A percentile compares a stretch with the other conserved stretches of the same genome.
Evolutionary conservation across 495 filamentous ascomycete species (phyloP).

Genomic region (Aspergillus cristatus): DNA sequence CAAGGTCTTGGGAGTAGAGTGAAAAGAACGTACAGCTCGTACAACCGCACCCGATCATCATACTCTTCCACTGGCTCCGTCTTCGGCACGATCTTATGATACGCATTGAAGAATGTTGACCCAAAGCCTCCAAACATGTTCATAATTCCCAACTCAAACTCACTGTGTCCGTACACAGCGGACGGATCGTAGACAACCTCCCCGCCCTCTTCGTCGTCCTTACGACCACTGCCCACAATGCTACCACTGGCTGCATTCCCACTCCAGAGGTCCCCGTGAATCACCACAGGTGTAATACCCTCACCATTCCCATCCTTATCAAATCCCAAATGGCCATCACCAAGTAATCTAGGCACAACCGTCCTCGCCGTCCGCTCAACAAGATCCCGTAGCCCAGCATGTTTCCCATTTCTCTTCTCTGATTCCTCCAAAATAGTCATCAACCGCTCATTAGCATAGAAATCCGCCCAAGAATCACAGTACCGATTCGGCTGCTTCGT

Average conservation of each 20-base stretch:
- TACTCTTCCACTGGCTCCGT: conserved; percentile 77
- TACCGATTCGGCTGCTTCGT: conserved; percentile 71
- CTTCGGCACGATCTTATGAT: conserved; percentile 64
- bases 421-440: conserved; percentile 50
- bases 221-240: conserved; percentile 39
- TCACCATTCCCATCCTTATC: conserved; percentile 33
- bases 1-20: background rate
- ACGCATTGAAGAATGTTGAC: conserved; percentile 60
- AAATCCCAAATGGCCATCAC: conserved; percentile 54
- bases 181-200: conserved; percentile 83
- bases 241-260: conserved; percentile 67
- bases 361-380: conserved; percentile 51
- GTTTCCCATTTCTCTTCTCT: conserved; percentile 52
- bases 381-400: conserved; percentile 47
- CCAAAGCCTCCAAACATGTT: conserved; percentile 92
- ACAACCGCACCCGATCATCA: conserved; percentile 68
- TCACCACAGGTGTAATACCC: conserved; percentile 58
- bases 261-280: conserved; percentile 89
- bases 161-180: conserved; percentile 71
- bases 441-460: conserved; percentile 69
- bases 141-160: conserved; percentile 93
- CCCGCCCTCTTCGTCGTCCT: conserved; percentile 38
- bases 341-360: conserved; percentile 67
- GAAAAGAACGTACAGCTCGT: conserved; percentile 62
- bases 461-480: conserved; percentile 64